phyloP scores from a whole-genome alignment of 2,329 filamentous ascomycete genomes.

The Neopestalotiopsis sp. region DNA sequence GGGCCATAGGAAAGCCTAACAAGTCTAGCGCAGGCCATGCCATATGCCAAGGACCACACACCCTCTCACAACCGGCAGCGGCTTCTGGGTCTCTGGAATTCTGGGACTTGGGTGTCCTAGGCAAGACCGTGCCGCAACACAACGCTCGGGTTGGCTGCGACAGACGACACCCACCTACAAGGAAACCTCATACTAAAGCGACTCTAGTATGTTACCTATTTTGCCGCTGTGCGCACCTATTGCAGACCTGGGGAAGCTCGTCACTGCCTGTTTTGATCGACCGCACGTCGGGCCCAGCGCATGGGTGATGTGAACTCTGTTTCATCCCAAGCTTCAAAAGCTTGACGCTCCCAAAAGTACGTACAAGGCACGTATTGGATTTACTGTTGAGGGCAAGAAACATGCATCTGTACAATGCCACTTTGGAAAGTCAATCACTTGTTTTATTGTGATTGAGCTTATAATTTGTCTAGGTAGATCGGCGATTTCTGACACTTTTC shows the following conservation, averaged over 20 bases:
- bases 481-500: neutral
- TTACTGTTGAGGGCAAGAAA: neutral
- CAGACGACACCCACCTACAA: neutral
- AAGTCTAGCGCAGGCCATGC: neutral
- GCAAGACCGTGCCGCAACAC: neutral
- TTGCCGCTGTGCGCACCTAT: neutral
- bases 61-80: neutral
- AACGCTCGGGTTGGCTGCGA: neutral
- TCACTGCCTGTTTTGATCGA: neutral
- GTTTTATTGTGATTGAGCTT: neutral
- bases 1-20: neutral
- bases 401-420: neutral
- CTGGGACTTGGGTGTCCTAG: neutral
- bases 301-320: neutral
- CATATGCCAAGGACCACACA: neutral
- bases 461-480: neutral
- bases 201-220: neutral
- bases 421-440: neutral
- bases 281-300: neutral
- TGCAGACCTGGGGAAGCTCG: neutral
- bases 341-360: slow-evolving; percentile 1
- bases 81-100: neutral
- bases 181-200: neutral
- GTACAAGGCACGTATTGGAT: no score
- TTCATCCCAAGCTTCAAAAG: slow-evolving; percentile 1